Evolutionary conservation across 257 asterid species (phyloP).

Genomic region (Mentha longifolia): DNA sequence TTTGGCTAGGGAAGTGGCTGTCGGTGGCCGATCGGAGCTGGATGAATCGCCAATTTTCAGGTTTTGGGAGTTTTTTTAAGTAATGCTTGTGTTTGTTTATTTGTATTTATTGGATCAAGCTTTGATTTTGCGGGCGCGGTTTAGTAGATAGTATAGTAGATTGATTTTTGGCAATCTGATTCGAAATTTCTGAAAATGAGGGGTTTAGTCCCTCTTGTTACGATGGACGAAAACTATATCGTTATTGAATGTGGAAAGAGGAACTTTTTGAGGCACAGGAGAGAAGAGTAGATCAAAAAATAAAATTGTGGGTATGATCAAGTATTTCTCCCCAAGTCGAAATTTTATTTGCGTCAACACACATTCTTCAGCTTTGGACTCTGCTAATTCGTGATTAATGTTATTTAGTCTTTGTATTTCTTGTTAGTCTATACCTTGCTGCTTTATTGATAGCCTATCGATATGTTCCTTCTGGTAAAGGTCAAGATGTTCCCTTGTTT

Average conservation of each 20-base stretch:
- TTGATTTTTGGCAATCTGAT: constrained; percentile 29
- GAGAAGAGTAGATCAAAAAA: not conserved
- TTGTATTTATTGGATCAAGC: constrained; percentile 25
- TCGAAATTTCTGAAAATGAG: not conserved
- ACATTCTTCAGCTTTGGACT: constrained; percentile 1
- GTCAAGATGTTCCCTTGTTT: not conserved
- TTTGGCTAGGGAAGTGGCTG: constrained; percentile 23
- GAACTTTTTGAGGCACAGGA: not conserved
- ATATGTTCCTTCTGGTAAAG: not conserved
- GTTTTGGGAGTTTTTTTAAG: not conserved
- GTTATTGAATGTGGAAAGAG: not conserved
- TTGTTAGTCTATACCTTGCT: constrained; percentile 4
- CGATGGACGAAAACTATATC: not conserved
- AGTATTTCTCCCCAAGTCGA: not conserved
- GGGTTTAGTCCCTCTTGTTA: constrained; percentile 7
- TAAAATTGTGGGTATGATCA: constrained; percentile 12
- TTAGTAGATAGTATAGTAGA: not conserved
- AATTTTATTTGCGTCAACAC: not conserved
- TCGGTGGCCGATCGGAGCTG: constrained; percentile 37
- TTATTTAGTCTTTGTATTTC: constrained; percentile 3
- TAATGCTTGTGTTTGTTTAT: not conserved
- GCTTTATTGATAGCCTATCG: constrained; percentile 7
- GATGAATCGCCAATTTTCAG: constrained; percentile 20
- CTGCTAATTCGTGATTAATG: constrained; percentile 17
- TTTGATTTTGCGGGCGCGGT: constrained; percentile 14